These are phyloP conservation scores for Aspergillus panamensis DNA, from an alignment of 495 filamentous ascomycete species.

Conservation along the genomic window DNA sequence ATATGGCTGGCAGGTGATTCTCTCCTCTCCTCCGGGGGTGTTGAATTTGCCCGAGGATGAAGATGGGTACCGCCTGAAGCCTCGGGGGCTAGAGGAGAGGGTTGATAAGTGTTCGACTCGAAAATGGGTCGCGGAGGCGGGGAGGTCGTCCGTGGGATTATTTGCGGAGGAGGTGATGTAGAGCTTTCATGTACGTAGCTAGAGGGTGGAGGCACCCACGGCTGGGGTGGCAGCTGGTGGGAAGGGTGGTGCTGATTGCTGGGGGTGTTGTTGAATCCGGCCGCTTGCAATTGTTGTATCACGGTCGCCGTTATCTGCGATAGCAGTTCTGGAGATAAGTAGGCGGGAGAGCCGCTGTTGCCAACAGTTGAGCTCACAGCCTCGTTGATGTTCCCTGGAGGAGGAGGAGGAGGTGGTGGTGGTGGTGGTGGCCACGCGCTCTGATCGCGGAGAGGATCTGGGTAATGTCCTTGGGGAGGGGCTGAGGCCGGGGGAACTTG, in stretches of 20 bases:
- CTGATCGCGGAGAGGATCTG: slow-evolving; percentile 24
- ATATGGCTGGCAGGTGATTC: slow-evolving; percentile 35
- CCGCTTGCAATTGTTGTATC: slow-evolving; percentile 50
- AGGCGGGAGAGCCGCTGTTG: slow-evolving; percentile 31
- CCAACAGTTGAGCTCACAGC: slow-evolving; percentile 47
- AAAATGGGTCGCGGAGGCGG: slow-evolving; percentile 22
- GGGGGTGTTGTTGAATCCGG: slow-evolving; percentile 37
- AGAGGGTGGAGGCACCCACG: slow-evolving; percentile 29
- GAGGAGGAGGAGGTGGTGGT: too few relatives aligned
- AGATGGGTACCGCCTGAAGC: slow-evolving; percentile 26
- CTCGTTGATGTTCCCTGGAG: slow-evolving; percentile 41
- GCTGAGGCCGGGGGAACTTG: slow-evolving; percentile 23
- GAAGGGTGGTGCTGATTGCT: slow-evolving; percentile 28
- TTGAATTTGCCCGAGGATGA: slow-evolving; percentile 23
- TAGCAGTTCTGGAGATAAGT: slow-evolving; percentile 49
- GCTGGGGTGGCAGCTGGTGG: slow-evolving; percentile 24
- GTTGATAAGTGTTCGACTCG: slow-evolving; percentile 40
- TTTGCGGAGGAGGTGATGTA: slow-evolving; percentile 22
- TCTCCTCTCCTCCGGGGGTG: slow-evolving; percentile 23
- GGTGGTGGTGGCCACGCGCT: slow-evolving; percentile 20
- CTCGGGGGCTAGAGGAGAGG: slow-evolving; percentile 38
- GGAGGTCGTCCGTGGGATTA: slow-evolving; percentile 21
- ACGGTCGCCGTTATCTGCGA: slow-evolving; percentile 52
- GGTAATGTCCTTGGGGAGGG: slow-evolving; percentile 17
- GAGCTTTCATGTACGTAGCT: slow-evolving; percentile 29